A percentile compares a stretch with the other conserved stretches of the same genome.
Evolutionary conservation across 2,329 filamentous ascomycete genomes (phyloP).

Genomic region (Pseudohalonectria lignicola): DNA sequence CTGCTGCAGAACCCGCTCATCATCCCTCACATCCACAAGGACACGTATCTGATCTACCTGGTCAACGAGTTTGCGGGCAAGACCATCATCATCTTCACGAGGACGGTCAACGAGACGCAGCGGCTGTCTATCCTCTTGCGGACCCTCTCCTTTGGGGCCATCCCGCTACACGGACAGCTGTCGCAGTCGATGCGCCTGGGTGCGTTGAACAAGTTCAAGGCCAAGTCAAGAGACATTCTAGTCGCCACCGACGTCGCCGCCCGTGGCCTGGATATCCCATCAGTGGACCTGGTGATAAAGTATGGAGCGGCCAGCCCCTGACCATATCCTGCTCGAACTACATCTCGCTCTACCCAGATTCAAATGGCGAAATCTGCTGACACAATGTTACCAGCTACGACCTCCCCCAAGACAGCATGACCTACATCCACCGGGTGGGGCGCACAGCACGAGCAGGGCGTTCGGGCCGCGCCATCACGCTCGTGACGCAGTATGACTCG

Average conservation of each 20-base stretch:
- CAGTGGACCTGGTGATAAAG: conserved; percentile 47
- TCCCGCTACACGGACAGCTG: conserved; percentile 86
- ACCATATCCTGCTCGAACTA: conserved; percentile 28
- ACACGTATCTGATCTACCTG: conserved; percentile 78
- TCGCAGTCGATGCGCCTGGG: conserved; percentile 79
- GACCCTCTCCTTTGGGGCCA: conserved; percentile 76
- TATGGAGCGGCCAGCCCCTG: neutral
- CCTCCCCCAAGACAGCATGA: conserved; percentile 74
- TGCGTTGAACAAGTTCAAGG: conserved; percentile 81
- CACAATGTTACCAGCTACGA: too few species aligned
- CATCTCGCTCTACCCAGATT: too few species aligned
- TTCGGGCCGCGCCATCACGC: conserved; percentile 65
- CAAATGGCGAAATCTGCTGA: too few species aligned
- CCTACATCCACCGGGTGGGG: conserved; percentile 82
- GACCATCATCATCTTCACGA: conserved; percentile 78
- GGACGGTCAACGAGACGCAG: conserved; percentile 87
- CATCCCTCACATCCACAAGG: conserved; percentile 78
- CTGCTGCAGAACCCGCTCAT: conserved; percentile 81
- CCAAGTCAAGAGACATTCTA: conserved; percentile 71
- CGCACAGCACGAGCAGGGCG: conserved; percentile 82
- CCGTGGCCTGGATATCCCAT: conserved; percentile 83
- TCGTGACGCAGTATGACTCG: conserved; percentile 82
- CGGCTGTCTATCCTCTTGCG: conserved; percentile 74
- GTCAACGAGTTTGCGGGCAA: conserved; percentile 82
- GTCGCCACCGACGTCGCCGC: conserved; percentile 92